A percentile compares a stretch with the other conserved stretches of the same genome.
These are phyloP conservation scores for Spencermartinsiella europaea DNA, from an alignment of 805 yeast genomes.

Conservation along the genomic window DNA sequence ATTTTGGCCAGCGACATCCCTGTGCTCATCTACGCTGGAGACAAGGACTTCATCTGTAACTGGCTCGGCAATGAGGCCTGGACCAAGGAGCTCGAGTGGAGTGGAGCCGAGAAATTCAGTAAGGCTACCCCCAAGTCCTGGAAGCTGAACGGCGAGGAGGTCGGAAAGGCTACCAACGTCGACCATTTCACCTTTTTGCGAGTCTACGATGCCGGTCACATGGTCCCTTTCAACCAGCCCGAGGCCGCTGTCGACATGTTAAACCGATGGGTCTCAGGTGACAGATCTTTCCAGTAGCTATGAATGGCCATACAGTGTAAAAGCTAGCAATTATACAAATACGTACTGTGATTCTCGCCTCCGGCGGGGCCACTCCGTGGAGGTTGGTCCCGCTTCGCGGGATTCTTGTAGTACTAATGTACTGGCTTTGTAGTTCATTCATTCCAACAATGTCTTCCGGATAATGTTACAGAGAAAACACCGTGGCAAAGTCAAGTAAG, in stretches of 20 bases:
- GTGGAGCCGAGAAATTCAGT: constrained; percentile 49
- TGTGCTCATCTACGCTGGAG: constrained; percentile 89
- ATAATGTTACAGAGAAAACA: too few relatives aligned
- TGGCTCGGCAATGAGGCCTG: constrained; percentile 93
- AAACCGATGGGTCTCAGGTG: constrained; percentile 78
- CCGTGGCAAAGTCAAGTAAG: too few relatives aligned
- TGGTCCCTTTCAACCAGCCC: constrained; percentile 93
- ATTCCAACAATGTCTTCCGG: neutral
- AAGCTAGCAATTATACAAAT: neutral
- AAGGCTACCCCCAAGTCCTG: constrained; percentile 33
- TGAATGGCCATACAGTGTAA: constrained; percentile 1
- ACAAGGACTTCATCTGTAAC: constrained; percentile 92
- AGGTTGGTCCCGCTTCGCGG: too few relatives aligned
- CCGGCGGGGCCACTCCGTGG: too few relatives aligned
- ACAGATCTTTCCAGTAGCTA: constrained; percentile 37
- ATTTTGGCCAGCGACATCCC: constrained; percentile 71
- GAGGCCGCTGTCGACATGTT: constrained; percentile 71
- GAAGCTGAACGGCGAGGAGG: constrained; percentile 40
- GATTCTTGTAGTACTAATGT: too few relatives aligned
- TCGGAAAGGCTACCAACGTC: constrained; percentile 73
- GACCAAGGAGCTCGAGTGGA: constrained; percentile 66
- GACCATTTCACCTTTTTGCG: constrained; percentile 75
- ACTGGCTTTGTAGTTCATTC: neutral
- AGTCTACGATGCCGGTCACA: constrained; percentile 88
- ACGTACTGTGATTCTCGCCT: neutral